A percentile compares a stretch with the other conserved stretches of the same genome.
Conservation (phyloP, 305 asterid genomes). For the Salvia sclarea region DNA sequence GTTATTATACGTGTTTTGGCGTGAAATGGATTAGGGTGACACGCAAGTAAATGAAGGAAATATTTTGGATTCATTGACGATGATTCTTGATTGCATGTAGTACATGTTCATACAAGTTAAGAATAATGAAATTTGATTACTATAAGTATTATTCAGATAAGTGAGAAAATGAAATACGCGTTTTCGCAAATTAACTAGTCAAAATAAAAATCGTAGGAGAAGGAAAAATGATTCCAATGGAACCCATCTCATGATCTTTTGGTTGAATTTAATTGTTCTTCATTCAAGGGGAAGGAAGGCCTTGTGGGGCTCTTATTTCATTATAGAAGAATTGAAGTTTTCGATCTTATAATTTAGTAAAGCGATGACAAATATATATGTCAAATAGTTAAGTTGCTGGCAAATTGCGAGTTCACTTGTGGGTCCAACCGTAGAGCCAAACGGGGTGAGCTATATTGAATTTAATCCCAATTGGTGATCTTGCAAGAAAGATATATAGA, state of each 20-base stretch:
- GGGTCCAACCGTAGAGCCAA: no score
- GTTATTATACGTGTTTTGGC: not conserved
- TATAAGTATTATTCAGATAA: not conserved
- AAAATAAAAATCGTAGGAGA: not conserved
- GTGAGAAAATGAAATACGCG: not conserved
- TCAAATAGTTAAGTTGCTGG: no score
- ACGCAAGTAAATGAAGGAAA: not conserved
- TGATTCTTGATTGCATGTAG: not conserved
- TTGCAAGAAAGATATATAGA: no score
- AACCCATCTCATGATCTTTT: not conserved
- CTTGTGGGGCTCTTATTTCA: no score
- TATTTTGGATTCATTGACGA: not conserved
- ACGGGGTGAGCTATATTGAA: no score
- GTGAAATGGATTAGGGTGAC: not conserved
- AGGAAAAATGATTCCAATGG: not conserved
- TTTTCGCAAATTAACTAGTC: not conserved
- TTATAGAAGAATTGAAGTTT: no score
- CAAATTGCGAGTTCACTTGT: no score
- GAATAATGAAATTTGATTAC: not conserved
- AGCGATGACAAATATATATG: no score
- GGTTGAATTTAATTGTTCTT: no score
- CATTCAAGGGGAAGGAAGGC: no score
- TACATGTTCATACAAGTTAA: not conserved
- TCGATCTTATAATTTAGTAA: no score
- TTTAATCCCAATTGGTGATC: no score